Evolutionary conservation across 2,329 filamentous ascomycete species (phyloP), one percentile per base, ranked within the genome.

Genomic region (Tolypocladium guangdongense): DNA sequence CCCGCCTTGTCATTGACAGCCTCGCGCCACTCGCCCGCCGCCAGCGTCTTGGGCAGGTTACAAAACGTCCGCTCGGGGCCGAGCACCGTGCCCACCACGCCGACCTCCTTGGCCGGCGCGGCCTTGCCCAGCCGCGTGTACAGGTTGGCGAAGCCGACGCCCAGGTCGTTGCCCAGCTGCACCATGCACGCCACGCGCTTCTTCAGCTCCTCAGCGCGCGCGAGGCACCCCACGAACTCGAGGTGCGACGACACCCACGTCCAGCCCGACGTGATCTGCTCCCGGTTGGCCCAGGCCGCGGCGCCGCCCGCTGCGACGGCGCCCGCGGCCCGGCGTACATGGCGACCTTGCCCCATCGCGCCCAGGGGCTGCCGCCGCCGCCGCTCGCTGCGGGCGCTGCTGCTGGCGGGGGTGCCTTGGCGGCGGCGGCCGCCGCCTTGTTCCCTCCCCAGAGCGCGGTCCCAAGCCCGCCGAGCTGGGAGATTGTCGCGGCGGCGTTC

Each of bases 211-310:
- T 91, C 87, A 5, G 83, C 83, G n/a, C 88, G 83, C 49, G 88
- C 87, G 8, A 99, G 78, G 63, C 90, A 95, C 2, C 90, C 90
- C 1, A 97, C 88, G 63, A 97, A 99, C 68, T 93, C 88, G 30
- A 99, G 81, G 69, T 99, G 93, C 37, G 88, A 93, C 18, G 86
- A 83, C 16, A 88, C 88, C 90, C 91, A 97, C 11, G 76, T 76
- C 73, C 85, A 85, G 8, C 91, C 87, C 55, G 86, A 78, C 3
- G 79, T 81, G 56, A 97, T 82, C 58, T 89, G 84, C 35, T 95
- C 88, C 52, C 89, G 82, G 62, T 93, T 90, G 62, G 87, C 76
- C 73, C 95, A 97, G 12, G 92, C 87, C 8, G 90, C 90, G 0
- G 88, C 88, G 0, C 87, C 87, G 8, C 88, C 89, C 0, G 87